Percentiles rank a stretch among this genome's conserved stretches.
These are phyloP conservation scores for Senecio squalidus DNA, from an alignment of 140 eudicot genomes.

Conservation along the genomic window DNA sequence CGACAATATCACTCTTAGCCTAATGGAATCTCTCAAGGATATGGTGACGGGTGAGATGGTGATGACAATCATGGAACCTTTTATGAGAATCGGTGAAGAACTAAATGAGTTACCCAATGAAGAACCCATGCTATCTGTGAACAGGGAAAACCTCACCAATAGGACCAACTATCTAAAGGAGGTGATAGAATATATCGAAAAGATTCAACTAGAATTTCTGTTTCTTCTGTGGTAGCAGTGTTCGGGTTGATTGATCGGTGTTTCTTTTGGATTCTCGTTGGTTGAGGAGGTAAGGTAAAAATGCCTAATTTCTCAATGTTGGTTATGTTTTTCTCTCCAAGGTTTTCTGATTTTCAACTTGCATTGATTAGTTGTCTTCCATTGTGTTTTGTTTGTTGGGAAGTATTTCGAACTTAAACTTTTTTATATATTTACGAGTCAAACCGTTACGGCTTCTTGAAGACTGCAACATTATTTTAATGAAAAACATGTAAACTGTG, in stretches of 20 bases:
- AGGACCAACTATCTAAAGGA: background rate
- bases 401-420: too few relatives aligned
- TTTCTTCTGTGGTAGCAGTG: background rate
- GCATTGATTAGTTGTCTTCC: too few relatives aligned
- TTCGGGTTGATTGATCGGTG: background rate
- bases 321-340: too few relatives aligned
- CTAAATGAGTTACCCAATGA: background rate
- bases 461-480: too few relatives aligned
- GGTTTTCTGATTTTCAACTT: too few relatives aligned
- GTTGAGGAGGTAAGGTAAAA: too few relatives aligned
- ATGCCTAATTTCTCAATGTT: too few relatives aligned
- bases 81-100: background rate
- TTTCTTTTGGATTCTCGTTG: background rate
- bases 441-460: too few relatives aligned
- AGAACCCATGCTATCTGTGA: background rate
- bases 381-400: too few relatives aligned
- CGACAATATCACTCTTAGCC: background rate
- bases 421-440: too few relatives aligned
- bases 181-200: background rate
- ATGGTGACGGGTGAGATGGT: background rate
- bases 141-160: background rate
- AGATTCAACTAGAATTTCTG: background rate
- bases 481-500: too few relatives aligned
- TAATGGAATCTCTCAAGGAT: background rate
- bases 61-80: background rate